Percentiles rank a stretch among this genome's conserved stretches.
These are phyloP conservation scores for Phellopilus nigrolimitatus DNA, from an alignment of 1,284 basidiomycete genomes.

Conservation along the genomic window DNA sequence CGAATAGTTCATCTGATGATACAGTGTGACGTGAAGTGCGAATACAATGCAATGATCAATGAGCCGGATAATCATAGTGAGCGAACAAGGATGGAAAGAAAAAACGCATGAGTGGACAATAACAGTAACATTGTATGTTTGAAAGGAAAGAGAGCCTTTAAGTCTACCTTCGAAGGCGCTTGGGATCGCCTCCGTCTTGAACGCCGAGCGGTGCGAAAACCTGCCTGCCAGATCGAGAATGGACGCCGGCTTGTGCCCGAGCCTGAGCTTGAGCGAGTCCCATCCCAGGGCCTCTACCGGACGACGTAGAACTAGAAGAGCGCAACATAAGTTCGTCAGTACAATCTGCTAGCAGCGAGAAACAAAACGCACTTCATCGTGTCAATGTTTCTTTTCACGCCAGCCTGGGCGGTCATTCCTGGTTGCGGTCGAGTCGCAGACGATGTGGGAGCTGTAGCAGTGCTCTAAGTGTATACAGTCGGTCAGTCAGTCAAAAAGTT, in stretches of 20 bases:
- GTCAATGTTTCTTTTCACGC: constrained; percentile 37
- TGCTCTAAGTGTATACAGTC: constrained; percentile 6
- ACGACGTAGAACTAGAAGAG: not conserved
- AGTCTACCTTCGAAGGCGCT: constrained; percentile 8
- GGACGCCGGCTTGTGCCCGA: constrained; percentile 1
- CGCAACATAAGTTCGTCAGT: not conserved
- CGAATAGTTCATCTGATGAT: too few relatives aligned
- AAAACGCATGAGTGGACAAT: too few relatives aligned
- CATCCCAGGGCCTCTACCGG: not conserved
- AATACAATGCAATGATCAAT: too few relatives aligned
- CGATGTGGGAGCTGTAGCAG: constrained; percentile 5
- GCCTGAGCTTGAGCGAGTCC: constrained; percentile 3
- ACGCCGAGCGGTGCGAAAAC: constrained; percentile 6
- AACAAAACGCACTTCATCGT: constrained; percentile 34
- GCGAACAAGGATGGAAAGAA: not conserved
- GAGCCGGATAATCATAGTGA: not conserved
- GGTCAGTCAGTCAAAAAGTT: too few relatives aligned
- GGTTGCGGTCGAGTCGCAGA: constrained; percentile 11
- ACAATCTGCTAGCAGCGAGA: not conserved
- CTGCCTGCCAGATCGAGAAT: constrained; percentile 1
- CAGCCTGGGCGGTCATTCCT: constrained; percentile 23
- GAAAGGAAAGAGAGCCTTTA: not conserved
- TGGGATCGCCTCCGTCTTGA: constrained; percentile 8
- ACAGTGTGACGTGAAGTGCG: too few relatives aligned
- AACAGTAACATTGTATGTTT: too few relatives aligned